A percentile compares a stretch with the other conserved stretches of the same genome.
Evolutionary conservation across 345 rosid genomes (phyloP).

Genomic region (Firmiana major): DNA sequence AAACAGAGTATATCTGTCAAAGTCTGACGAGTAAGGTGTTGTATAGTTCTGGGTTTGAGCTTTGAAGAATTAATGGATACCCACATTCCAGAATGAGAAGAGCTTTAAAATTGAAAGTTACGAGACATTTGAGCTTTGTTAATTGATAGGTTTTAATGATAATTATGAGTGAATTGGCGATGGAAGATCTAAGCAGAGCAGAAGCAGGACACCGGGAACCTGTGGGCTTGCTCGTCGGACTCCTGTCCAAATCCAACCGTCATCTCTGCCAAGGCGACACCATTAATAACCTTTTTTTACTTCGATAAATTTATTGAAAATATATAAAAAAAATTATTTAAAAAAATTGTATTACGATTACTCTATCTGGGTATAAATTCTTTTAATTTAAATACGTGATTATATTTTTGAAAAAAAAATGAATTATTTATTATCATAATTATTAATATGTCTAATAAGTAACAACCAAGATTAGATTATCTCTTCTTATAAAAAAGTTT

Average conservation of each 20-base stretch:
- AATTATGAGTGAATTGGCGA: neutral
- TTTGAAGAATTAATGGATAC: neutral
- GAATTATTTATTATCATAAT: too few relatives aligned
- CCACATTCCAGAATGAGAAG: neutral
- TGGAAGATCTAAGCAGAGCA: neutral
- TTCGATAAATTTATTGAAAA: too few relatives aligned
- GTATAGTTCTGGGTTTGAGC: neutral
- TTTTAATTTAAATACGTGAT: too few relatives aligned
- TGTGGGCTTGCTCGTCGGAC: neutral
- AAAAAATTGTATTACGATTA: too few relatives aligned
- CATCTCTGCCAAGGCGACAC: too few relatives aligned
- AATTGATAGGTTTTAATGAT: neutral
- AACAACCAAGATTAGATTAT: too few relatives aligned
- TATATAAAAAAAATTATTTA: neutral
- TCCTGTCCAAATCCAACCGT: neutral
- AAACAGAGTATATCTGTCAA: neutral
- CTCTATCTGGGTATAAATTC: too few relatives aligned
- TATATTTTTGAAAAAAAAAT: too few relatives aligned
- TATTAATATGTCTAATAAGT: too few relatives aligned
- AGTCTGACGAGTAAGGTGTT: neutral
- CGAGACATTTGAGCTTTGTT: neutral
- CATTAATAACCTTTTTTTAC: too few relatives aligned
- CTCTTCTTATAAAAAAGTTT: too few relatives aligned
- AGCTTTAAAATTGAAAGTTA: too few relatives aligned
- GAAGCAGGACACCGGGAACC: neutral